A percentile compares a stretch with the other conserved stretches of the same genome.
Evolutionary conservation across 495 filamentous ascomycete species (phyloP).

Genomic region (Trichoderma asperelloides): DNA sequence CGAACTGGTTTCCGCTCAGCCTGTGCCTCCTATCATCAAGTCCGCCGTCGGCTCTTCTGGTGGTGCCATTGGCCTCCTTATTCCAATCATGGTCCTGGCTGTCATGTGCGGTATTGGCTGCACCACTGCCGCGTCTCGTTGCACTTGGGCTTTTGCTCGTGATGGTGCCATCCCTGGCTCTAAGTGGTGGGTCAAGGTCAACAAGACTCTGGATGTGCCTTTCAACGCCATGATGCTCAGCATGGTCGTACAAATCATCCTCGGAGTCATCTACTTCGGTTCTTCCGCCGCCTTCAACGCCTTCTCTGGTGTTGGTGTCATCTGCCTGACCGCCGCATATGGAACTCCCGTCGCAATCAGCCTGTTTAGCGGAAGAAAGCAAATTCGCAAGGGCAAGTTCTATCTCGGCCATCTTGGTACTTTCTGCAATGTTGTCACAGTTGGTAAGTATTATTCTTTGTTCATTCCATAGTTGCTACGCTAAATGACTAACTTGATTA

Average conservation of each 20-base stretch:
- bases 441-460: conserved; percentile 32
- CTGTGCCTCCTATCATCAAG: conserved; percentile 38
- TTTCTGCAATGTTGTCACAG: conserved; percentile 45
- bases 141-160: conserved; percentile 53
- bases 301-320: conserved; percentile 55
- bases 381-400: conserved; percentile 47
- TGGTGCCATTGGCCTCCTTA: conserved; percentile 36
- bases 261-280: conserved; percentile 46
- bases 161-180: conserved; percentile 51
- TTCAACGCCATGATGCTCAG: conserved; percentile 44
- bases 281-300: conserved; percentile 46
- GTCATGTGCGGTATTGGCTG: conserved; percentile 55
- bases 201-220: conserved; percentile 38
- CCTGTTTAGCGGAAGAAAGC: conserved; percentile 39
- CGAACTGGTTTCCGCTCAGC: conserved; percentile 29
- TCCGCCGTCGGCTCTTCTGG: conserved; percentile 34
- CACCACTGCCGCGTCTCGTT: conserved; percentile 50
- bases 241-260: conserved; percentile 35
- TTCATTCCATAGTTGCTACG: background rate
- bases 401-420: conserved; percentile 47
- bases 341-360: conserved; percentile 49
- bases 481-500: background rate
- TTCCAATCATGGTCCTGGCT: conserved; percentile 39
- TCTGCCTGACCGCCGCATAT: conserved; percentile 50
- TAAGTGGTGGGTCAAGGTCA: conserved; percentile 39